These are phyloP conservation scores for Neltuma alba DNA, from an alignment of 306 rosid genomes.

Conservation along the genomic window DNA sequence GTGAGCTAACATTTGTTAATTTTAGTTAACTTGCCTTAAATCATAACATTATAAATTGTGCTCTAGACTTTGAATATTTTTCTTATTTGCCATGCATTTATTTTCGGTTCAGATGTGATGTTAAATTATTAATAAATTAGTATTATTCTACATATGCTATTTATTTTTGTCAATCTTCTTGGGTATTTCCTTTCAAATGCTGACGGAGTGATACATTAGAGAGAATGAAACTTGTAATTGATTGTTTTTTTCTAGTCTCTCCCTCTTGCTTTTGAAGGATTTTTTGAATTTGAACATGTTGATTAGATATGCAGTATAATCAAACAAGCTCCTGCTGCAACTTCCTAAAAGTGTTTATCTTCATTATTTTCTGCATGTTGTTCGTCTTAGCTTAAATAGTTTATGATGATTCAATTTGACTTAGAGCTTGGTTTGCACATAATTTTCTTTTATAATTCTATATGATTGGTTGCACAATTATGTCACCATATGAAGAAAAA, in stretches of 20 bases:
- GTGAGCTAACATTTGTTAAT: conserved; percentile 29
- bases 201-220: conserved; percentile 24
- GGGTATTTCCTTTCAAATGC: conserved; percentile 30
- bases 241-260: conserved; percentile 20
- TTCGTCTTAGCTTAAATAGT: conserved; percentile 20
- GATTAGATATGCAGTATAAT: conserved; percentile 5
- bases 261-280: conserved; percentile 17
- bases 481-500: too few species aligned
- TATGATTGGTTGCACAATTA: too few species aligned
- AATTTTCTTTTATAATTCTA: too few species aligned
- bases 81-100: conserved; percentile 25
- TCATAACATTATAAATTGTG: conserved; percentile 29
- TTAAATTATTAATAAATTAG: conserved; percentile 10
- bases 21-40: conserved; percentile 40
- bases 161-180: conserved; percentile 16
- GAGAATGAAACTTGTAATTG: conserved; percentile 14
- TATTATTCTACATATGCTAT: conserved; percentile 20
- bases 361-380: conserved; percentile 34
- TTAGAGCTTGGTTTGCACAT: too few species aligned
- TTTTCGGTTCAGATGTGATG: conserved; percentile 31
- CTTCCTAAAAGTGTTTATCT: conserved; percentile 35
- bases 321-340: conserved; percentile 27
- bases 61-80: conserved; percentile 34
- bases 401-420: too few species aligned
- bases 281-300: conserved; percentile 12